These are phyloP conservation scores for Psilocybe cubensis DNA, from an alignment of 768 basidiomycete genomes.

Conservation along the genomic window DNA sequence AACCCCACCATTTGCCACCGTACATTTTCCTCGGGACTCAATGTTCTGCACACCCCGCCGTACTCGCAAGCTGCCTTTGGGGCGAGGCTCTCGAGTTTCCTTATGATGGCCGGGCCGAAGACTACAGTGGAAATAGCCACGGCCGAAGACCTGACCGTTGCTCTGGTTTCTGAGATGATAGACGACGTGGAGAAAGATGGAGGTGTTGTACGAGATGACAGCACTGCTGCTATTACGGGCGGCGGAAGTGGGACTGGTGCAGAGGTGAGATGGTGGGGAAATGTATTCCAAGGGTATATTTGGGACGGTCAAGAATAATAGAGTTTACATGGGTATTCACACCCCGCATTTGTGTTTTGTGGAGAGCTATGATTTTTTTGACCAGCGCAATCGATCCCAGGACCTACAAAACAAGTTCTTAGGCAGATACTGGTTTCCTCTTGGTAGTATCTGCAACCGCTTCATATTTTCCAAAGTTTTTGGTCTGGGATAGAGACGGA, in stretches of 20 bases:
- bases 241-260: constrained; percentile 50
- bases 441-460: not conserved
- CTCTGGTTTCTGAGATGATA: constrained; percentile 80
- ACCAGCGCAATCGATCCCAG: not conserved
- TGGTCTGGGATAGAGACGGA: not conserved
- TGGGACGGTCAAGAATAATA: constrained; percentile 69
- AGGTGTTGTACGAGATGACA: constrained; percentile 79
- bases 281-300: constrained; percentile 65
- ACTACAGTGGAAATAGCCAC: constrained; percentile 73
- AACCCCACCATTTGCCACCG: constrained; percentile 68
- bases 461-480: not conserved
- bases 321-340: constrained; percentile 7
- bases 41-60: constrained; percentile 82
- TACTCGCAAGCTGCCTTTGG: constrained; percentile 74
- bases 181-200: constrained; percentile 72
- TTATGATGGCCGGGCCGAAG: constrained; percentile 53
- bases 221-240: constrained; percentile 36
- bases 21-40: constrained; percentile 73
- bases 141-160: constrained; percentile 72
- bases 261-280: constrained; percentile 76
- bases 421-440: not conserved
- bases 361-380: not conserved
- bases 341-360: not conserved
- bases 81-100: constrained; percentile 58
- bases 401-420: not conserved